phyloP scores from a whole-genome alignment of 148 eudicot species.

The Nyssa sinensis region DNA sequence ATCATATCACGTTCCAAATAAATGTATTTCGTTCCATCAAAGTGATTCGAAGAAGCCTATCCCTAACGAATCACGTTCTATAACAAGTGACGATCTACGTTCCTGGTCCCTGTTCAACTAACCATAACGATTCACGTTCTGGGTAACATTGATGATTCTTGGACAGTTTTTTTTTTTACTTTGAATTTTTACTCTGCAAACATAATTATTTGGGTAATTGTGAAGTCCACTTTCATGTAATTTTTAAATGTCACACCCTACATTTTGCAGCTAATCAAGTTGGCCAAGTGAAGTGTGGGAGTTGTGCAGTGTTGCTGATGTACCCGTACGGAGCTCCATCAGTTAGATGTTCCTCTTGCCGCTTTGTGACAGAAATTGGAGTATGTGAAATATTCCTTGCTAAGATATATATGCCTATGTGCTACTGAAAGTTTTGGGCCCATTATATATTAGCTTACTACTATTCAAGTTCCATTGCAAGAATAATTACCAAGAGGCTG shows the following conservation, averaged over 20 bases:
- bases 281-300: conserved; percentile 87
- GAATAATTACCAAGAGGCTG: background rate
- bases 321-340: conserved; percentile 76
- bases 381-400: conserved; percentile 40
- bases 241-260: background rate
- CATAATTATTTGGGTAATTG: background rate
- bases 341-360: conserved; percentile 78
- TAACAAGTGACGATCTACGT: no score
- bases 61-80: no score
- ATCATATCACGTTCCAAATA: no score
- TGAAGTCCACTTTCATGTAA: background rate
- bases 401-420: background rate
- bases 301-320: conserved; percentile 83
- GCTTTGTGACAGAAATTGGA: conserved; percentile 62
- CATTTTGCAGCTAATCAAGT: conserved; percentile 69
- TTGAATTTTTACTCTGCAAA: background rate
- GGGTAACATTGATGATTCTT: no score
- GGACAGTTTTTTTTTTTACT: no score
- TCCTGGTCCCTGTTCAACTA: no score
- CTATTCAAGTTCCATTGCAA: background rate
- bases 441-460: background rate
- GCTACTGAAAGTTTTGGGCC: background rate
- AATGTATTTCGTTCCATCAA: no score
- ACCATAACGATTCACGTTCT: no score
- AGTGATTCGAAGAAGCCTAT: no score